Percentiles rank a stretch among this genome's conserved stretches.
phyloP scores from a whole-genome alignment of 805 yeast genomes.

The Starmerella lactis-condensi region DNA sequence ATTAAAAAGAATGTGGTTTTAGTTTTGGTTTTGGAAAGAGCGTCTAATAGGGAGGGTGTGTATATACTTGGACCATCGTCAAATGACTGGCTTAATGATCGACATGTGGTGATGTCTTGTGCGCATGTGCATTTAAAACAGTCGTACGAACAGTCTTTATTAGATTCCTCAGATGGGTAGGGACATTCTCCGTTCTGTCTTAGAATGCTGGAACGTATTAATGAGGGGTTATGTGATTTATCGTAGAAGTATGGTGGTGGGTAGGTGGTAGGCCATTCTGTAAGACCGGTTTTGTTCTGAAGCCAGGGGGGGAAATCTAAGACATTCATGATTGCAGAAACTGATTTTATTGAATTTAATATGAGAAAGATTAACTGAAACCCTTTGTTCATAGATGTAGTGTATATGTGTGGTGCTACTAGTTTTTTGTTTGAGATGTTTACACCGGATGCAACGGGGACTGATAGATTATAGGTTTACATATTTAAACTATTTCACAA shows the following conservation, averaged over 20 bases:
- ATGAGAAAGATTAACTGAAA: too few species aligned
- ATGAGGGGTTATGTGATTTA: slow-evolving; percentile 36
- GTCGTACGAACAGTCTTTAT: slow-evolving; percentile 61
- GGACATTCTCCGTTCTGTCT: slow-evolving; percentile 36
- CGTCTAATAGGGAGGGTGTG: slow-evolving; percentile 40
- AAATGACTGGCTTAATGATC: slow-evolving; percentile 63
- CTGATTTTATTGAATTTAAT: too few species aligned
- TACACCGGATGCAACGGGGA: too few species aligned
- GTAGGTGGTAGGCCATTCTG: slow-evolving; percentile 64
- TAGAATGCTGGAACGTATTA: slow-evolving; percentile 31
- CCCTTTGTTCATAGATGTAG: too few species aligned
- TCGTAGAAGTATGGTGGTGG: slow-evolving; percentile 66
- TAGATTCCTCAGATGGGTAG: slow-evolving; percentile 4
- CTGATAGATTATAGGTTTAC: too few species aligned
- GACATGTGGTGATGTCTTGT: slow-evolving; percentile 65
- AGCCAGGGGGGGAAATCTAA: slow-evolving; percentile 83
- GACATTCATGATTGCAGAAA: too few species aligned
- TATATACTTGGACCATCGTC: slow-evolving; percentile 85
- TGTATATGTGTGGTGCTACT: too few species aligned
- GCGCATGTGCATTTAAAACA: slow-evolving; percentile 58
- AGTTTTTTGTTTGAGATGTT: too few species aligned
- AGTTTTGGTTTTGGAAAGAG: slow-evolving; percentile 24
- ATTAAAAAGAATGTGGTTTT: slow-evolving; percentile 69
- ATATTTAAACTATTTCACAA: too few species aligned
- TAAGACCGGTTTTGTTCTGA: slow-evolving; percentile 48